Evolutionary conservation across 768 basidiomycete genomes (phyloP).

Genomic region (Sarcomyxa edulis): DNA sequence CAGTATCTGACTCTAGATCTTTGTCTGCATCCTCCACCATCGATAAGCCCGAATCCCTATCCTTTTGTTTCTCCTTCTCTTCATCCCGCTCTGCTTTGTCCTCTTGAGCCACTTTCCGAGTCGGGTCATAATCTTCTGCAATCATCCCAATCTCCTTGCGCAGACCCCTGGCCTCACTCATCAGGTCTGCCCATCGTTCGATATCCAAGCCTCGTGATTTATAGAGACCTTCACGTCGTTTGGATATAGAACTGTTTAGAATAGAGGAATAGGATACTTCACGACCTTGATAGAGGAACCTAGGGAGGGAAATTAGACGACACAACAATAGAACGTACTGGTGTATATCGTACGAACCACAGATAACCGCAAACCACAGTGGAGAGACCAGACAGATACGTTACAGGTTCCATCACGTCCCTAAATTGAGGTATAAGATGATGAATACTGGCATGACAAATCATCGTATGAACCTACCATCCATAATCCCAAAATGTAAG

Average conservation of each 20-base stretch:
- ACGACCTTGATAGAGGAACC: constrained; percentile 54
- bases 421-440: constrained; percentile 19
- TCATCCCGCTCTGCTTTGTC: constrained; percentile 12
- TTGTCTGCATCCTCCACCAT: too few species aligned
- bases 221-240: constrained; percentile 52
- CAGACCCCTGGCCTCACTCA: constrained; percentile 43
- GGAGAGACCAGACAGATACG: constrained; percentile 57
- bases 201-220: constrained; percentile 54
- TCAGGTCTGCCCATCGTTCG: constrained; percentile 52
- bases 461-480: constrained; percentile 26
- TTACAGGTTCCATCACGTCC: constrained; percentile 70
- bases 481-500: constrained; percentile 61
- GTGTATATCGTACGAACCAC: too few species aligned
- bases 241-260: constrained; percentile 51
- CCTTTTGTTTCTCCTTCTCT: constrained; percentile 5
- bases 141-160: constrained; percentile 51
- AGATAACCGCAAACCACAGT: constrained; percentile 59
- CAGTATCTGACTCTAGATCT: too few species aligned
- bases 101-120: constrained; percentile 21
- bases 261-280: constrained; percentile 66
- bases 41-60: too few species aligned
- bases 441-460: too few species aligned
- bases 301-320: background rate
- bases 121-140: constrained; percentile 55
- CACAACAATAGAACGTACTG: background rate